Evolutionary conservation across 2,329 filamentous ascomycete species (phyloP), one percentile per base, ranked within the genome.

Genomic region (Tolypocladium tundrense): DNA sequence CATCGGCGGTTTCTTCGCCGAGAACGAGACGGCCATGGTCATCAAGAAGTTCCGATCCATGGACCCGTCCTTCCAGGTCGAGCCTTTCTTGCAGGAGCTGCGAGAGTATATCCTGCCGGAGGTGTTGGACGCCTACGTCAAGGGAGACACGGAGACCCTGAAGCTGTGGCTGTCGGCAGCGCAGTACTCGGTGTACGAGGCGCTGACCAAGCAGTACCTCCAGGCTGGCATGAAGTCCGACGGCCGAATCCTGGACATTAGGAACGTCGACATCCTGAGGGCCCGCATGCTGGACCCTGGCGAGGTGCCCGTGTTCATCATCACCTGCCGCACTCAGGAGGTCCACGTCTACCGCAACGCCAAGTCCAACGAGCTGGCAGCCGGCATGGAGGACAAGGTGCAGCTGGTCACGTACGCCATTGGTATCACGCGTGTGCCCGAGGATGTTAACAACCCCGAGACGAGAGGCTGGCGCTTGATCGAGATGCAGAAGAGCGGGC

Each of bases 381-480:
- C 93, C 14, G 94, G 94, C 50, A 97, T 97, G 91, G 94, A 99
- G 74, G 94, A 99, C 75, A 95, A 92, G 77, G 94, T 99, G 31
- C 94, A 99, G 75, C 86, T 96, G 65, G 94, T 99, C 64, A 97
- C 94, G 2, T 99, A 99, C 69, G 94, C 93, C 62, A 97, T 99
- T 65, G 94, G 94, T 66, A 88, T 99, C 60, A 99, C 94, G 4
- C 82, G 94, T 63, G 86, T 96, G 60, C 87, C 94, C 2, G 94
- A 99, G 70, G 94, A 99, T 66, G 93, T 97, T 65, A 93, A 87
- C 79, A 97, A 99, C 73, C 90, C 91, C 2, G 94, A 99, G 77
- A 99, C 94, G 13, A 84, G 92, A 69, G 94, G 94, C 39, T 99
- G 94, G 94, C 87, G 93, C 68, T 79, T 99, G 73, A 97, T 99